Evolutionary conservation across 2,329 filamentous ascomycete species (phyloP), one percentile per base, ranked within the genome.

Genomic region (Beauveria pseudobassiana): DNA sequence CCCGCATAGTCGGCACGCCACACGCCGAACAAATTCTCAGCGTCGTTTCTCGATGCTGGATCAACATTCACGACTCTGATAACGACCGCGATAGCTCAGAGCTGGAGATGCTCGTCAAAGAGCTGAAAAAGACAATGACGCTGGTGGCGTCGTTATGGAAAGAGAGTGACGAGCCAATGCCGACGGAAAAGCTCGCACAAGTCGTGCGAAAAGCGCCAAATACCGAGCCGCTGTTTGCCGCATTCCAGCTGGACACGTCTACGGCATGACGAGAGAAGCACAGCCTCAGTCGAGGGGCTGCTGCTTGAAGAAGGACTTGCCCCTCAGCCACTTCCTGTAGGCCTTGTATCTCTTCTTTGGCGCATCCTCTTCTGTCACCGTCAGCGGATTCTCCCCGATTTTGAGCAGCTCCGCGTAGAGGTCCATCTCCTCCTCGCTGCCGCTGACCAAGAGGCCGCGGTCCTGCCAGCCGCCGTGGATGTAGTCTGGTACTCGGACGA

Each of bases 241-340:
- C 50, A 12, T 54, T 61, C 9, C 40, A 24, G 40, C 38, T 34
- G 20, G 57, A 34, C 24, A 18, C 18, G 26, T 24, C 26, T 2
- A 42, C n/a, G 1, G 57, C 48, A n/a, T 50, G 57, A 45, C 3
- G 46, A 34, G 40, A 12, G 18, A 20, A 12, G 6, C 6, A 28
- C 8, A 18, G 59, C 63, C 67, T 76, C 76, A 84, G 65, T 84
- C 82, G 58, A 84, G 79, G 51, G 87, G 85, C 73, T 88, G 86
- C 80, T 97, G 93, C 76, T 98, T 98, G 74, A 98, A 98, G 69
- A 98, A 82, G 69, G 91, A 96, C 78, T 97, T 98, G 20, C 93
- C 93, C 64, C 87, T 84, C 70, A 99, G 79, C 93, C 95, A 99
- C 76, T 97, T 96, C 69, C 88, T 80, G 75, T 99, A 99, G 10